Evolutionary conservation across 169 alveolate species (phyloP), one percentile per base, ranked within the genome.

Genomic region (Cyclospora cayetanensis): DNA sequence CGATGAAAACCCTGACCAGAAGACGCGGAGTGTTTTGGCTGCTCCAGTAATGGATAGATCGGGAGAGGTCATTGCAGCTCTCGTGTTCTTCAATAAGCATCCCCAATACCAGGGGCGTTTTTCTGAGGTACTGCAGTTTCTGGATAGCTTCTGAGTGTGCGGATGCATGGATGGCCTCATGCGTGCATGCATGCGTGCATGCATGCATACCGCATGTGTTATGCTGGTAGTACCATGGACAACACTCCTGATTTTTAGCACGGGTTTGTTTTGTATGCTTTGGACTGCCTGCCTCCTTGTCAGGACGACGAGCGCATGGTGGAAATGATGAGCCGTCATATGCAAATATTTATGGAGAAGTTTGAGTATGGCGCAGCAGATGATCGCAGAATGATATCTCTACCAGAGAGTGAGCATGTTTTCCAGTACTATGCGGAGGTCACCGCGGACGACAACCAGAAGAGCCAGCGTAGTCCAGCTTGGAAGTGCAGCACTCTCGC

Each of bases 291-390:
- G 11, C 87, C 37, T 4, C 65, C 25, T 4, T 4, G 35, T 52
- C 79, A 46, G 60, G 89, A 68, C 5, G 93, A 89, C 52, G 93
- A 89, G 39, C 85, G 79, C 11, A 20, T 89, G 79, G 35, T 89
- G 46, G 70, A 43, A n/a, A 37, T 89, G 89, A 11, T 89, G 93
- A 31, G 80, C 82, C 41, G 77, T 1, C 85, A 89, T 65, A 3
- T 89, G 52, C 76, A 43, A n/a, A 50, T 89, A 27, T 89, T 89
- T 84, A 89, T 89, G 93, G 93, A 89, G 11, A 70, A 42, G 68
- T 89, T 89, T 70, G 82, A 77, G 34, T 72, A 89, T 37, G 88
- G 87, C 1, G 85, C 92, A 1, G 87, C 85, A 1, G 92, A 65
- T 0, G 92, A 87, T 34, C 37, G 46, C 20, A 34, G 43, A 2